Evolutionary conservation across 1,139 yeast genomes (phyloP).

Genomic region (Hansenula lynferdii): DNA sequence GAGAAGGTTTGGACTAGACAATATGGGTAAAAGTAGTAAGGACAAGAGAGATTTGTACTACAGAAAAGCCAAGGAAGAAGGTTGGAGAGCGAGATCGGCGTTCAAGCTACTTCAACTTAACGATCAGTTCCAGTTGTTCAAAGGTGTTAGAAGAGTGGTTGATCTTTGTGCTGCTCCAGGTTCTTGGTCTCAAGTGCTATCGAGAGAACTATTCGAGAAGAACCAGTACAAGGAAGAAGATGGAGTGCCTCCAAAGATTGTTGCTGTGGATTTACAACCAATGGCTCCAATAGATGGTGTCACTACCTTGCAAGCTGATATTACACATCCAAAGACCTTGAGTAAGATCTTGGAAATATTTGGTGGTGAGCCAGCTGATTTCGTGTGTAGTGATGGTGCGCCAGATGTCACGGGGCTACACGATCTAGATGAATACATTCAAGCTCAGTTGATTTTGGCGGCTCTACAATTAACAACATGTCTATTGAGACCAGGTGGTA

Average conservation of each 20-base stretch:
- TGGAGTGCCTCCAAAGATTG: conserved; percentile 56
- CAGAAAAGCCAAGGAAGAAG: conserved; percentile 93
- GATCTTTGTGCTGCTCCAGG: conserved; percentile 99
- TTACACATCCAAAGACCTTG: conserved; percentile 90
- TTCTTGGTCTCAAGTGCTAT: conserved; percentile 96
- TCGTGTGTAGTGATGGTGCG: conserved; percentile 96
- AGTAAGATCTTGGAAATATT: conserved; percentile 69
- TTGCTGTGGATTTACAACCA: conserved; percentile 94
- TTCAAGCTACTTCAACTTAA: conserved; percentile 86
- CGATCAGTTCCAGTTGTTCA: conserved; percentile 80
- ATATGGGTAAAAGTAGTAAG: conserved; percentile 92
- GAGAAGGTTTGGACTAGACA: neutral
- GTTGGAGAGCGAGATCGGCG: conserved; percentile 96
- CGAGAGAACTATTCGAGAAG: conserved; percentile 54
- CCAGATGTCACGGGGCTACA: conserved; percentile 98
- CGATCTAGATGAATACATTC: conserved; percentile 94
- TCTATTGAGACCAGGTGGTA: conserved; percentile 80
- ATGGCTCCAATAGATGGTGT: conserved; percentile 94
- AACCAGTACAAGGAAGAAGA: conserved; percentile 21
- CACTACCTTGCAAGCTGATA: conserved; percentile 88
- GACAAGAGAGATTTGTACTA: conserved; percentile 89
- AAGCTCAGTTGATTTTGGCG: conserved; percentile 86
- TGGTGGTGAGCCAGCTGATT: conserved; percentile 91
- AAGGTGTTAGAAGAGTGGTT: conserved; percentile 75
- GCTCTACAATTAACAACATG: conserved; percentile 92